Percentiles rank a stretch among this genome's conserved stretches.
Evolutionary conservation across 2,329 filamentous ascomycete genomes (phyloP).

Genomic region (Dryadomyces quercus-mongolicae): DNA sequence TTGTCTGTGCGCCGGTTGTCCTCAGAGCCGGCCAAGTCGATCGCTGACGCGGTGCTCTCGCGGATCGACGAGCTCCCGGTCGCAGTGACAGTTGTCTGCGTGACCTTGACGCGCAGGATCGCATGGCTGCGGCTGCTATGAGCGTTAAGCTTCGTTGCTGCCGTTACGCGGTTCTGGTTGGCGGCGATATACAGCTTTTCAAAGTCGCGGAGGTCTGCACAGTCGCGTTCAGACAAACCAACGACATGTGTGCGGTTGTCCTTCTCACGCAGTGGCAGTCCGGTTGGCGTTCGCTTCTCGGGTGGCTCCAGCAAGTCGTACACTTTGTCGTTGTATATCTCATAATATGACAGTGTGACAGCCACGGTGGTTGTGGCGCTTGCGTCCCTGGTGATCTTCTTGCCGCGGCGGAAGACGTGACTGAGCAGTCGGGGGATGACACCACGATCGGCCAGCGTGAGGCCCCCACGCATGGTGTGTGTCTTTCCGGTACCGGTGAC

Average conservation of each 20-base stretch:
- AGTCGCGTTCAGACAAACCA: constrained; percentile 71
- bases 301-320: constrained; percentile 80
- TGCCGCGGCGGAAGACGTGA: constrained; percentile 70
- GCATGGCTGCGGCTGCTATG: constrained; percentile 85
- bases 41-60: constrained; percentile 80
- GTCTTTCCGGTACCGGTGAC: constrained; percentile 92
- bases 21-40: constrained; percentile 90
- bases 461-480: constrained; percentile 87
- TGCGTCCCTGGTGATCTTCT: constrained; percentile 75
- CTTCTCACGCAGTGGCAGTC: constrained; percentile 73
- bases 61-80: constrained; percentile 43
- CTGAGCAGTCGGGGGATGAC: constrained; percentile 80
- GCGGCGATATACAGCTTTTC: constrained; percentile 83
- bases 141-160: constrained; percentile 83
- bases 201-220: constrained; percentile 79
- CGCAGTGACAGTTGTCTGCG: constrained; percentile 44
- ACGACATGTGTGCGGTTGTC: constrained; percentile 80
- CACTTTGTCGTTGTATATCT: constrained; percentile 95
- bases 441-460: constrained; percentile 74
- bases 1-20: constrained; percentile 93
- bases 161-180: constrained; percentile 81
- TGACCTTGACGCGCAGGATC: constrained; percentile 80
- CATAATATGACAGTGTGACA: constrained; percentile 80
- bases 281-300: constrained; percentile 73
- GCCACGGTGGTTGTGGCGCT: constrained; percentile 56